Conservation (phyloP, 2,329 filamentous ascomycete genomes). For the Cadophora malorum region DNA sequence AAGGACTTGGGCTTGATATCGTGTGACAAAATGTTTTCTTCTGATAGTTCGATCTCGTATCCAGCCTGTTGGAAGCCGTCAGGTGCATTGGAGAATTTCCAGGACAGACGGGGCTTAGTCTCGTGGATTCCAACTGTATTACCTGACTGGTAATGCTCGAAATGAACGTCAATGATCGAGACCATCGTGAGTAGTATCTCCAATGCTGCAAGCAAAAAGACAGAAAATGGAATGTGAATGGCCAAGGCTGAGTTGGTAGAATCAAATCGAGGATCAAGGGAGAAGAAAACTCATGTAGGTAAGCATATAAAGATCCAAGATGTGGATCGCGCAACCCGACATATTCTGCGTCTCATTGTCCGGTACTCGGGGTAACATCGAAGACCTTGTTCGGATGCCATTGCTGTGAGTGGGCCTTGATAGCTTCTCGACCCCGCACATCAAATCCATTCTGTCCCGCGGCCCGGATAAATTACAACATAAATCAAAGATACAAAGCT, state of each 20-base stretch:
- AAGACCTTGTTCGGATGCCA: neutral
- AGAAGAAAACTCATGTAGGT: neutral
- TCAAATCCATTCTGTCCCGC: neutral
- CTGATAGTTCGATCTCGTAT: conserved; percentile 1
- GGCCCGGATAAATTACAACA: neutral
- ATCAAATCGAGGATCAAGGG: no score
- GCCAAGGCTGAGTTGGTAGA: no score
- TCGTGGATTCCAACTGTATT: neutral
- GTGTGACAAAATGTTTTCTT: neutral
- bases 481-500: no score
- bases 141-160: neutral
- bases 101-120: neutral
- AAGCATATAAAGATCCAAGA: neutral
- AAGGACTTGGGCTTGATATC: neutral
- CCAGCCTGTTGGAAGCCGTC: neutral
- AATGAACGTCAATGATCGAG: neutral
- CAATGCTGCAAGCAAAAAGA: neutral
- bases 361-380: neutral
- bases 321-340: neutral
- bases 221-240: neutral
- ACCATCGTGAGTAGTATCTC: neutral
- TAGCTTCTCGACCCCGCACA: neutral
- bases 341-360: no score
- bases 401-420: neutral
- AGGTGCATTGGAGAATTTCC: conserved; percentile 4